phyloP scores from a whole-genome alignment of 345 rosid species.

The Populus alba region DNA sequence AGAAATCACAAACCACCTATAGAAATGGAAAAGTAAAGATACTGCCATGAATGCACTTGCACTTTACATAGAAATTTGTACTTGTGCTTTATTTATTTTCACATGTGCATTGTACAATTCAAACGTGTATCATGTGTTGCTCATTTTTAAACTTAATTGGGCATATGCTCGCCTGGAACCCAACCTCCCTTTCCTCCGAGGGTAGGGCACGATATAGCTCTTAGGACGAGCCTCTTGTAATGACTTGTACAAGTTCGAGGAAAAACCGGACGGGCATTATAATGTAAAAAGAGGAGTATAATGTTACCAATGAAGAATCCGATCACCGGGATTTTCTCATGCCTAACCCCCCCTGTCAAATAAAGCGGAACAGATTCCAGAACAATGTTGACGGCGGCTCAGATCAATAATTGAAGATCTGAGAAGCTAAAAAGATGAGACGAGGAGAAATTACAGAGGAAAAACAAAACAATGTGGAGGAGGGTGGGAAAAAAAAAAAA shows the following conservation, averaged over 20 bases:
- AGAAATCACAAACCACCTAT: background rate
- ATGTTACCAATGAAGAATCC: too few relatives aligned
- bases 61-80: background rate
- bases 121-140: background rate
- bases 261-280: too few relatives aligned
- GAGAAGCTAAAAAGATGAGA: background rate
- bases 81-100: background rate
- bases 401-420: background rate
- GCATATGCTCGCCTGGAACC: slow-evolving; percentile 1
- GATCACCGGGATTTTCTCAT: background rate
- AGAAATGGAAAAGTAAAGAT: background rate
- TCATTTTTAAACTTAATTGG: background rate
- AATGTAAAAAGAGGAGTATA: too few relatives aligned
- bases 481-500: background rate
- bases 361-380: background rate
- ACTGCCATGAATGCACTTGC: background rate
- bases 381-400: background rate
- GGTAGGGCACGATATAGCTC: too few relatives aligned
- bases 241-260: too few relatives aligned
- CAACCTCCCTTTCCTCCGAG: too few relatives aligned
- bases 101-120: slow-evolving; percentile 12
- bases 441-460: background rate
- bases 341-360: background rate
- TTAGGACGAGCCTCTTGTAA: too few relatives aligned
- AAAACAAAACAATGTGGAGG: background rate